Percentiles rank a stretch among this genome's conserved stretches.
phyloP scores from a whole-genome alignment of 768 basidiomycete genomes.

The Coprinopsis strossmayeri region DNA sequence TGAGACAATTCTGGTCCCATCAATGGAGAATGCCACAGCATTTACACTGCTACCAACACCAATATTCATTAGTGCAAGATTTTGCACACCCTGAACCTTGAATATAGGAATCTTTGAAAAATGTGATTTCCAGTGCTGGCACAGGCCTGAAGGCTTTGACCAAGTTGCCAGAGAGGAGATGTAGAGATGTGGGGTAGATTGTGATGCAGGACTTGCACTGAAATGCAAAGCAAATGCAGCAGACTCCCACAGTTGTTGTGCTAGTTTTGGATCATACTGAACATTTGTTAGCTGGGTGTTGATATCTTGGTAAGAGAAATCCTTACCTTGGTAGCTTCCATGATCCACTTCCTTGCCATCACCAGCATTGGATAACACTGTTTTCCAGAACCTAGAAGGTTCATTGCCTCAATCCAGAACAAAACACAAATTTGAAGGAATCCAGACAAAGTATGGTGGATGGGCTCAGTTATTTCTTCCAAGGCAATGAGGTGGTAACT shows the following conservation, averaged over 20 bases:
- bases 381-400: constrained; percentile 14
- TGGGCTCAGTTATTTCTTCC: not conserved
- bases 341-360: not conserved
- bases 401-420: constrained; percentile 24
- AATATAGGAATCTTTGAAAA: constrained; percentile 1
- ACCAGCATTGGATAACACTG: constrained; percentile 16
- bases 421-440: constrained; percentile 13
- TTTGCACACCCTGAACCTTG: not conserved
- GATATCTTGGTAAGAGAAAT: not conserved
- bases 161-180: constrained; percentile 2
- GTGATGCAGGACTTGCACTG: constrained; percentile 1
- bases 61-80: not conserved
- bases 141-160: not conserved
- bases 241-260: not conserved
- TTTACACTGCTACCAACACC: not conserved
- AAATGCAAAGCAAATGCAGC: constrained; percentile 5
- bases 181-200: constrained; percentile 5
- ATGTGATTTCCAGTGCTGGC: not conserved
- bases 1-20: constrained; percentile 1
- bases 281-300: not conserved
- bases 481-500: constrained; percentile 8
- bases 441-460: not conserved
- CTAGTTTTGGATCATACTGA: not conserved
- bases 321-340: not conserved
- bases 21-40: constrained; percentile 2